phyloP scores from a whole-genome alignment of 73 alveolate genomes.

The Tetrahymena borealis region DNA sequence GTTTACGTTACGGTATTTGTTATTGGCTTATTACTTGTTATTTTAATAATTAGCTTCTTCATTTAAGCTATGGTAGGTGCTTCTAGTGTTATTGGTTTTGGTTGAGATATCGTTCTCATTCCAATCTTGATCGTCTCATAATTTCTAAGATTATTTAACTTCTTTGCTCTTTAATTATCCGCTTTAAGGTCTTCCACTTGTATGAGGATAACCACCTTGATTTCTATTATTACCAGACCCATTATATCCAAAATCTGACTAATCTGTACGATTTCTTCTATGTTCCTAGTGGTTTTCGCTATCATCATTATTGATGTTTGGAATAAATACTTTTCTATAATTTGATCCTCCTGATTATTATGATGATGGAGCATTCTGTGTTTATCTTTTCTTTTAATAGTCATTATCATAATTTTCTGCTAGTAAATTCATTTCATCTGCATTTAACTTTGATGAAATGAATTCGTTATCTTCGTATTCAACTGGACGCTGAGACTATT shows the following conservation, averaged over 20 bases:
- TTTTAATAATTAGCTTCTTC: neutral
- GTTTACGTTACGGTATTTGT: neutral
- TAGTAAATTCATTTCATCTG: neutral
- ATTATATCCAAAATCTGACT: neutral
- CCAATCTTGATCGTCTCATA: neutral
- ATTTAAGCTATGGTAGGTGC: neutral
- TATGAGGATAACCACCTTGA: neutral
- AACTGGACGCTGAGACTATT: neutral
- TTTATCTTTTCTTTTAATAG: neutral
- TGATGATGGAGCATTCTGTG: neutral
- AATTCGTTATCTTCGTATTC: neutral
- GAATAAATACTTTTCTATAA: neutral
- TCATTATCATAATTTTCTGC: neutral
- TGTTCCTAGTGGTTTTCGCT: neutral
- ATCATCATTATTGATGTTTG: neutral
- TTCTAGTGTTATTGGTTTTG: slow-evolving; percentile 1
- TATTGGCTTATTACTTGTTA: neutral
- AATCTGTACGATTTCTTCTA: neutral
- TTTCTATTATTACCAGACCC: neutral
- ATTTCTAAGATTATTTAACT: neutral
- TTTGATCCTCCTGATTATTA: neutral
- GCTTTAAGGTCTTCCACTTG: neutral
- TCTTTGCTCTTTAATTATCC: neutral
- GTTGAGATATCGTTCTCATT: neutral
- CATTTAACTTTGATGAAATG: neutral